Evolutionary conservation across 768 basidiomycete genomes (phyloP).

Genomic region (Clathrus columnatus): DNA sequence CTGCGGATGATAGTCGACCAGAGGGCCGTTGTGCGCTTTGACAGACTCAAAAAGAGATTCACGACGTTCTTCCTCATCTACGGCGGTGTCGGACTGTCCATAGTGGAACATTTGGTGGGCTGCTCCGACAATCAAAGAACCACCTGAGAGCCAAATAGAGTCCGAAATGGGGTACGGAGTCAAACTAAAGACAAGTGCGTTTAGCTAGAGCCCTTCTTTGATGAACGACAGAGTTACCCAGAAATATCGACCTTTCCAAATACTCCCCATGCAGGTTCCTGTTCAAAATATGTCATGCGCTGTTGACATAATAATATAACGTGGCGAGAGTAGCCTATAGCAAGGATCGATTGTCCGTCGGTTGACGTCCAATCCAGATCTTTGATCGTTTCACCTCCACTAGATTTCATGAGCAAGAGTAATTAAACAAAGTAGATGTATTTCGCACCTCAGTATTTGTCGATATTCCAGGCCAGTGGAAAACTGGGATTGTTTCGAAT

Average conservation of each 20-base stretch:
- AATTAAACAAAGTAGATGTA: not conserved
- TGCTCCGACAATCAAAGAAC: conserved; percentile 72
- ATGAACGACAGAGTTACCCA: conserved; percentile 37
- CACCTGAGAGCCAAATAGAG: conserved; percentile 85
- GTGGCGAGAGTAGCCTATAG: conserved; percentile 74
- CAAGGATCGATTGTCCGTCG: conserved; percentile 82
- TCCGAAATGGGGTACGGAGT: conserved; percentile 75
- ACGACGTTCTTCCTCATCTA: conserved; percentile 17
- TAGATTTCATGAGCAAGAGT: not conserved
- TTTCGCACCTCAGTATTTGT: conserved; percentile 46
- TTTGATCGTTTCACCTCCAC: conserved; percentile 44
- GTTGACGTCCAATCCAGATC: conserved; percentile 94
- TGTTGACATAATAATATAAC: conserved; percentile 88
- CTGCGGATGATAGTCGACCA: conserved; percentile 89
- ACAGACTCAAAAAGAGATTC: conserved; percentile 75
- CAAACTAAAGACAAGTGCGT: conserved; percentile 18
- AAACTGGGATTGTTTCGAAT: conserved; percentile 91
- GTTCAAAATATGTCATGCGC: conserved; percentile 84
- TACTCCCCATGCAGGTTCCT: conserved; percentile 69
- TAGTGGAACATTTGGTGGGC: conserved; percentile 81
- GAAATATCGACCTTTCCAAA: conserved; percentile 63
- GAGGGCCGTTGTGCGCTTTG: conserved; percentile 73
- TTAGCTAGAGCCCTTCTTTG: conserved; percentile 30
- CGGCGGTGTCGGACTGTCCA: conserved; percentile 34
- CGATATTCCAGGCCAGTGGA: conserved; percentile 80